Evolutionary conservation across 2,329 filamentous ascomycete species (phyloP).

Genomic region (Aspergillus sp.): DNA sequence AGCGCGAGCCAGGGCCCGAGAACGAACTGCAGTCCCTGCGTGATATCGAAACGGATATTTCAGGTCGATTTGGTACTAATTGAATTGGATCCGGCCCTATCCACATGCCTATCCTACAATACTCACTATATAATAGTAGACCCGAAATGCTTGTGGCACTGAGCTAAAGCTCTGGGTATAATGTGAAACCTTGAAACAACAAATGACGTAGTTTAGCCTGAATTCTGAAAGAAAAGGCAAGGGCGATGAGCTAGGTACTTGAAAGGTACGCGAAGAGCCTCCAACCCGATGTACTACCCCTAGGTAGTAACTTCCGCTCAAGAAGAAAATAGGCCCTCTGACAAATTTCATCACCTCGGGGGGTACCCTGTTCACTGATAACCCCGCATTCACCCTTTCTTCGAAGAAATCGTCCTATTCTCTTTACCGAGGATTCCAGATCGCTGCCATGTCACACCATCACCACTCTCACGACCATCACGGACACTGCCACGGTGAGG

Average conservation of each 20-base stretch:
- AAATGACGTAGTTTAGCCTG: neutral
- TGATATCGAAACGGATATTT: neutral
- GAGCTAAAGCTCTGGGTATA: neutral
- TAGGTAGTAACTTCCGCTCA: neutral
- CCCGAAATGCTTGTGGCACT: neutral
- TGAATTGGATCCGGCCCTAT: too few species aligned
- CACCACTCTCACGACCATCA: conserved; percentile 45
- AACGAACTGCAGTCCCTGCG: conserved; percentile 21
- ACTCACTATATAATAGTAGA: neutral
- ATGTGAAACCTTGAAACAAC: neutral
- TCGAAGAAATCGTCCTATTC: neutral
- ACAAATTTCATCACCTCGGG: conserved; percentile 2
- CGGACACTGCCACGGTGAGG: conserved; percentile 51
- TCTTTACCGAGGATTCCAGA: neutral
- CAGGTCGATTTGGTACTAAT: neutral
- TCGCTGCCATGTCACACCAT: conserved; percentile 40
- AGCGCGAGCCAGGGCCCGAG: conserved; percentile 32
- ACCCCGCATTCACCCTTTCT: neutral
- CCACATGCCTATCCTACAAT: neutral
- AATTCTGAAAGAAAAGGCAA: neutral
- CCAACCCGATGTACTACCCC: neutral
- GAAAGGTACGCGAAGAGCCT: neutral
- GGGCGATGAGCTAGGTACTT: neutral
- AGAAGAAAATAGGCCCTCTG: neutral
- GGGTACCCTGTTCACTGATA: neutral